phyloP scores from a whole-genome alignment of 179 eudicot species.

The Heliamphora ciliata region DNA sequence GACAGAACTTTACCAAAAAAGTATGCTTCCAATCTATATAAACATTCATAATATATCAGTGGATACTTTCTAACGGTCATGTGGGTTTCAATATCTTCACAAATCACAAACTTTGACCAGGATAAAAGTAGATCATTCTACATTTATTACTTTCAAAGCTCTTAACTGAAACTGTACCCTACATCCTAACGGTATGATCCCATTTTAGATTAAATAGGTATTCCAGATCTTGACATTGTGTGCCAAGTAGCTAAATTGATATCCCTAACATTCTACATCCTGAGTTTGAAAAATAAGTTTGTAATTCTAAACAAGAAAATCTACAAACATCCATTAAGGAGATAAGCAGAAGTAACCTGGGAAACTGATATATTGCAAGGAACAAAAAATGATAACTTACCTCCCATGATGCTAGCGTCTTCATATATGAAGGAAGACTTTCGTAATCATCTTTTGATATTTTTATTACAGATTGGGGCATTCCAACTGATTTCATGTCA shows the following conservation, averaged over 20 bases:
- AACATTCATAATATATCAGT: neutral
- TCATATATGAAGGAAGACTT: slow-evolving; percentile 75
- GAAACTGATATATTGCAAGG: neutral
- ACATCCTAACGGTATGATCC: neutral
- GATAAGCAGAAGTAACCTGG: neutral
- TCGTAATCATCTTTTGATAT: slow-evolving; percentile 65
- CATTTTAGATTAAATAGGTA: neutral
- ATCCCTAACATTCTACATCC: neutral
- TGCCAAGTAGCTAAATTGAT: neutral
- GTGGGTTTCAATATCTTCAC: neutral
- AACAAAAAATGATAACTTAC: slow-evolving; percentile 27
- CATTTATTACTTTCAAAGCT: neutral
- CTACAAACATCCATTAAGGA: neutral
- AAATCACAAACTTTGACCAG: neutral
- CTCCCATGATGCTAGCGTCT: slow-evolving; percentile 76
- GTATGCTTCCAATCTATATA: neutral
- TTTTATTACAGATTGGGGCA: slow-evolving; percentile 29
- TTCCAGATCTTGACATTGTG: neutral
- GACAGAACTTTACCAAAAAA: neutral
- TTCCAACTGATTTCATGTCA: slow-evolving; percentile 31
- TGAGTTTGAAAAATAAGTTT: neutral
- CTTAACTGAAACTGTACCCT: neutral
- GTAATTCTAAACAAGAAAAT: neutral
- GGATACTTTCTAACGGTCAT: neutral
- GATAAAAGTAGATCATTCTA: neutral